phyloP scores from a whole-genome alignment of 2,329 filamentous ascomycete genomes.

The Aureobasidium vineae region DNA sequence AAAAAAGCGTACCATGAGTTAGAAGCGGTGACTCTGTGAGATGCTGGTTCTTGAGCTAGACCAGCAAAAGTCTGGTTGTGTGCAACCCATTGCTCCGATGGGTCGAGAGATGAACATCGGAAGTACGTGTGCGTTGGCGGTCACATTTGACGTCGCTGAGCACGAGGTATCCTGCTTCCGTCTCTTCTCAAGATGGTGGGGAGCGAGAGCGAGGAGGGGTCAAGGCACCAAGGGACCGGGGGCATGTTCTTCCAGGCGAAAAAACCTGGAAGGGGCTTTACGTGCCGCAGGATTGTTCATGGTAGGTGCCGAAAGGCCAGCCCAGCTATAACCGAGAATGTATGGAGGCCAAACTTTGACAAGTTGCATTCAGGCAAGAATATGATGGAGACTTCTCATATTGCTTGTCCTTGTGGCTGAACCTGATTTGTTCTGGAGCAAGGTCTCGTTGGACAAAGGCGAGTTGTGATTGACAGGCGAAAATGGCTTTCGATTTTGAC shows the following conservation, averaged over 20 bases:
- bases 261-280: conserved; percentile 1
- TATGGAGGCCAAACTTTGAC: background rate
- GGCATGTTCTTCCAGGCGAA: background rate
- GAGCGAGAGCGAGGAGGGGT: conserved; percentile 15
- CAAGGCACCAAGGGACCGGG: conserved; percentile 9
- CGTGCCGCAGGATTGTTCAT: conserved; percentile 19
- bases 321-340: background rate
- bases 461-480: conserved; percentile 18
- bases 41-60: background rate
- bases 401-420: background rate
- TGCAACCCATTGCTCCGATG: conserved; percentile 17
- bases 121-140: conserved; percentile 23
- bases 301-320: conserved; percentile 2
- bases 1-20: background rate
- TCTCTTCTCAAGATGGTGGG: conserved; percentile 6
- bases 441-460: background rate
- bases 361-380: background rate
- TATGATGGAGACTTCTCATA: background rate
- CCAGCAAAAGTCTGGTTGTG: conserved; percentile 22
- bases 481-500: conserved; percentile 14
- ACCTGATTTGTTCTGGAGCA: background rate
- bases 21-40: conserved; percentile 11
- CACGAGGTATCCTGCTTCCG: conserved; percentile 18
- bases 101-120: conserved; percentile 3
- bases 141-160: conserved; percentile 20